Evolutionary conservation across 805 yeast species (phyloP), one percentile per base, ranked within the genome.

Genomic region (Blastobotrys mokoenaii): DNA sequence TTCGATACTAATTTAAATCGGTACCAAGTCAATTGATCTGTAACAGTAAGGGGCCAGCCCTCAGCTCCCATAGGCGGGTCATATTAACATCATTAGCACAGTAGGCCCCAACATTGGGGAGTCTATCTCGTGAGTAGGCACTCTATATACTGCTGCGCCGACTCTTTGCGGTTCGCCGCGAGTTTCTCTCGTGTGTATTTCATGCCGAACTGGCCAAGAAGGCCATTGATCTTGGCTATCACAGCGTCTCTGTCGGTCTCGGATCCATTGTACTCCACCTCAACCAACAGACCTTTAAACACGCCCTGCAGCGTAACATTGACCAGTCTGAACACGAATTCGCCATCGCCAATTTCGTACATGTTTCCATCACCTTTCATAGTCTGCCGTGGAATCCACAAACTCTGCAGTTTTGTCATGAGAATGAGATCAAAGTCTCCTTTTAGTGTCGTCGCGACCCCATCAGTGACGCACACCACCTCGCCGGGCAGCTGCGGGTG

Each of bases 341-440:
- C 69, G 12, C 80, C 82, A 15, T 58, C 59, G 11, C 53, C 59
- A 2, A 83, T 56, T 49, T 75, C 74, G 56, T 80, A 84, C 3
- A 76, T 74, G 44, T 73, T 72, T 0, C 95, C 95, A 49, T 83
- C 89, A 1, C 90, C 93, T 54, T 77, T 74, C 41, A 84, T 72
- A 8, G 74, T 68, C 60, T 85, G 95, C 49, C 85, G 68, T 38
- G 76, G 69, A 0, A 70, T 64, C 95, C 95, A 85, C 42, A 81
- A 59, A 51, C 84, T 76, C 57, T 79, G 82, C 44, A 85, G 61
- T 55, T 82, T 81, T 29, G 71, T 71, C 16, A 67, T 67, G 1
- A 81, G 59, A 38, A 84, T 69, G 32, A 61, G 57, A 42, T 79
- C 85, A 54, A 83, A 73, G 20, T 73, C 69, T 47, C 80, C 84